These are phyloP conservation scores for Vitis hybrid DNA, from an alignment of 177 flowering plant species.

Conservation along the genomic window DNA sequence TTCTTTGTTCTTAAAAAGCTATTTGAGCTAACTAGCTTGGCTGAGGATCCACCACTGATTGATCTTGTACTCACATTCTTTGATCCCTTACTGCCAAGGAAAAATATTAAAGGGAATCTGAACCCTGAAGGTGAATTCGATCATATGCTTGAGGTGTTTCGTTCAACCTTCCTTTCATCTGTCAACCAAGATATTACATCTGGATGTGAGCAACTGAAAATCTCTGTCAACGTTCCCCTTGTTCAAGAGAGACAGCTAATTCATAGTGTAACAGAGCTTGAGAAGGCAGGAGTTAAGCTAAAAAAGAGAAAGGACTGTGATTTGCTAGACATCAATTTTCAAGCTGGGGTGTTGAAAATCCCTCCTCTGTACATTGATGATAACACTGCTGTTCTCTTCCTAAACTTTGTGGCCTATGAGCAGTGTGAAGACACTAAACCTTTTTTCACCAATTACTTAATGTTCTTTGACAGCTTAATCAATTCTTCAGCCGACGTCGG, in stretches of 20 bases:
- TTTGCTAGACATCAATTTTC: conserved; percentile 24
- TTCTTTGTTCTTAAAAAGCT: conserved; percentile 27
- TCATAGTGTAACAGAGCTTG: conserved; percentile 20
- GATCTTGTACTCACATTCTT: conserved; percentile 21
- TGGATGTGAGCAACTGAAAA: neutral
- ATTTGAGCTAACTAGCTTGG: conserved; percentile 13
- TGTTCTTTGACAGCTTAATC: conserved; percentile 29
- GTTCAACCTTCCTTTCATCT: conserved; percentile 15
- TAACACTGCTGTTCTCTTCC: conserved; percentile 25
- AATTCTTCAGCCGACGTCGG: conserved; percentile 21
- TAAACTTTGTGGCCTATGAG: conserved; percentile 36
- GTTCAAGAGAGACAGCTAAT: conserved; percentile 21
- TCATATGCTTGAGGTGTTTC: conserved; percentile 28
- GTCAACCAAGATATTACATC: neutral
- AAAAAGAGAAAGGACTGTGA: conserved; percentile 5
- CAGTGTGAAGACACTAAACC: conserved; percentile 25
- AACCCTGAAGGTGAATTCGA: neutral
- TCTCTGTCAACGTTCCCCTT: neutral
- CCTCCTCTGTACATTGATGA: conserved; percentile 32
- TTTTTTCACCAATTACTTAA: conserved; percentile 24
- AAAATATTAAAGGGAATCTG: neutral
- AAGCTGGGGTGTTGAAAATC: conserved; percentile 17
- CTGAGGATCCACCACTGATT: conserved; percentile 5
- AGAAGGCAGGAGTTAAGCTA: conserved; percentile 29
- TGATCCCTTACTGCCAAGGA: conserved; percentile 21